Base-by-base conservation (phyloP, 805 yeast genomes). In the Metschnikowia aberdeeniae region DNA sequence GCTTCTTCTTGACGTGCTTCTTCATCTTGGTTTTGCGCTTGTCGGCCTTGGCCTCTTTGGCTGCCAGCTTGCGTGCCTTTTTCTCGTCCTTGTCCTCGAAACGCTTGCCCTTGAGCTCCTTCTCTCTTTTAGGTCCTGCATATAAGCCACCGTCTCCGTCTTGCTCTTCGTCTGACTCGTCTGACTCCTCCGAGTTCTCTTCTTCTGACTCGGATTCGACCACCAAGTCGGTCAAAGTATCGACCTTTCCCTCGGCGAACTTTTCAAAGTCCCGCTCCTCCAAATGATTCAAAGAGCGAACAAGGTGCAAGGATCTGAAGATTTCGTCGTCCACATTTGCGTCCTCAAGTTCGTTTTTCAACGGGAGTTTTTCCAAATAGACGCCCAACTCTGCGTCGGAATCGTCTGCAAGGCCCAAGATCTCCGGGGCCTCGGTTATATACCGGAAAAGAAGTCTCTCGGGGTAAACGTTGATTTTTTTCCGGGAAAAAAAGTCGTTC, bases 201-300 rank as follows among this genome's bases (percentile, higher is more conserved):
- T 54, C 47, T 27, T 34, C 42, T 3, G 46, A 68, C 20, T 68
- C 68, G 8, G 26, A 22, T n/a, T 30, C 39, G 4, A 42, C 53
- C 31, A 80, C 80, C 40, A 86, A 64, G 42, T 82, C 82, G 45
- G 78, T 83, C 51, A 93, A 70, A 2, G 92, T 82, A 51, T 83
- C 89, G 33, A 88, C 85, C 53, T 87, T 82, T 24, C 97, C 97
- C 49, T 81, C 80, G 1, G 81, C 72, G 53, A 86, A 86, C 56
- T 85, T 83, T 39, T 80, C 82, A 54, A 86, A 88, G 62, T 93
- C 99, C 49, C 96, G 75, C 59, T 93, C 99, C 60, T 93, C 87
- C 62, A 90, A 60, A 69, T 92, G 80, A 67, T 89, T 81, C 68
- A 93, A 66, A 45, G 93, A 82, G 58, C 90, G 74, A 28, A 86